These are phyloP conservation scores for Peribolospora baueri DNA, from an alignment of 768 basidiomycete species.

Conservation along the genomic window DNA sequence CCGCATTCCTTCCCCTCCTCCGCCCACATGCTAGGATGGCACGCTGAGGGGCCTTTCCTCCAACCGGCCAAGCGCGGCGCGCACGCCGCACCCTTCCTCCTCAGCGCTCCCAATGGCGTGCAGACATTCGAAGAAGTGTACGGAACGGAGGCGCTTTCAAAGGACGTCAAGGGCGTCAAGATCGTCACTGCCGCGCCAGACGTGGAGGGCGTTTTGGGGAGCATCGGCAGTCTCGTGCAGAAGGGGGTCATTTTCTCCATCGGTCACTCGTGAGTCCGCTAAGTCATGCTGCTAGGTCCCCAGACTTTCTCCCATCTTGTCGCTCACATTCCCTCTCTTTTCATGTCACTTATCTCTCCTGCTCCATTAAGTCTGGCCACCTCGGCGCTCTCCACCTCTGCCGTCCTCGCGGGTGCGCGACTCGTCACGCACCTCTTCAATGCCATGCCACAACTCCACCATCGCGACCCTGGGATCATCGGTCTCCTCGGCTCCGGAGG, in stretches of 20 bases:
- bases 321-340: neutral
- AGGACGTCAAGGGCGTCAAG: constrained; percentile 31
- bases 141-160: constrained; percentile 33
- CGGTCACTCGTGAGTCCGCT: constrained; percentile 45
- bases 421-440: constrained; percentile 84
- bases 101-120: constrained; percentile 37
- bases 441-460: constrained; percentile 71
- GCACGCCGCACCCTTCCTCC: constrained; percentile 43
- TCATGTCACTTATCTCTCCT: neutral
- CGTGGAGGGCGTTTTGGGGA: constrained; percentile 51
- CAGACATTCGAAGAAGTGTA: constrained; percentile 50
- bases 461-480: constrained; percentile 75
- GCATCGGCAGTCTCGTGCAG: constrained; percentile 34
- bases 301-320: neutral
- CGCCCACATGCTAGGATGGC: constrained; percentile 64
- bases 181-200: constrained; percentile 75
- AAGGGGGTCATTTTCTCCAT: constrained; percentile 59
- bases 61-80: constrained; percentile 61
- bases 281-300: too few species aligned
- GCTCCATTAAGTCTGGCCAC: constrained; percentile 28
- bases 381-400: constrained; percentile 44
- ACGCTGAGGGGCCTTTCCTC: constrained; percentile 74
- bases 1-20: constrained; percentile 34
- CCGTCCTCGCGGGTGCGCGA: constrained; percentile 47
- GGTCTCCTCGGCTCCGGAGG: constrained; percentile 51